Conservation (phyloP, 2,329 filamentous ascomycete genomes). For the Talaromyces albobiverticillius region DNA sequence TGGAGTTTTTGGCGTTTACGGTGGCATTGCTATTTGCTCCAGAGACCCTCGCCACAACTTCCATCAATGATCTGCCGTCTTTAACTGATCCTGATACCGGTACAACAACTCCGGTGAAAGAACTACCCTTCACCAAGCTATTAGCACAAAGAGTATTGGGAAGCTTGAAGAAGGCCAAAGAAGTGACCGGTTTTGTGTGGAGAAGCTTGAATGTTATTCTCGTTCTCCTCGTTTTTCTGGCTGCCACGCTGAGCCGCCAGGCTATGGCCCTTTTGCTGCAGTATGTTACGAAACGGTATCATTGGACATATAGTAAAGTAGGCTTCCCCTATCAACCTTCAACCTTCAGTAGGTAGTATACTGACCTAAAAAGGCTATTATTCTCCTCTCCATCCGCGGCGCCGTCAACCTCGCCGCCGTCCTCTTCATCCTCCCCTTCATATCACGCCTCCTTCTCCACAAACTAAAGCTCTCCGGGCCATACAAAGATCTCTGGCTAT, state of each 20-base stretch:
- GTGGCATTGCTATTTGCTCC: conserved; percentile 6
- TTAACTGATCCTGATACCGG: not conserved
- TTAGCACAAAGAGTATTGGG: not conserved
- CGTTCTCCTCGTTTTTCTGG: conserved; percentile 7
- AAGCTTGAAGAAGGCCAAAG: not conserved
- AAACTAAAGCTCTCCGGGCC: not conserved
- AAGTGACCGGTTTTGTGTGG: not conserved
- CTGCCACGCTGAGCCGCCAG: not conserved
- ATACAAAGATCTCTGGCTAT: conserved; percentile 10
- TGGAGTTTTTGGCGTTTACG: conserved; percentile 6
- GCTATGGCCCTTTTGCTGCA: conserved; percentile 6
- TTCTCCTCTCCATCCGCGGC: conserved; percentile 1
- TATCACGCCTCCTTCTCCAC: not conserved
- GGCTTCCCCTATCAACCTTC: not conserved
- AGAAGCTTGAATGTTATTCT: not conserved
- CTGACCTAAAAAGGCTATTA: conserved; percentile 4
- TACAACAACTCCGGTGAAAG: not conserved
- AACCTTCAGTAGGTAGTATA: not conserved
- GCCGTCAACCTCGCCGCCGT: conserved; percentile 7
- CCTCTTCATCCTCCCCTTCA: conserved; percentile 4
- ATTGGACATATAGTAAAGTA: conserved; percentile 9
- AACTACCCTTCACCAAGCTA: not conserved
- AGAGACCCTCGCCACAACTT: not conserved
- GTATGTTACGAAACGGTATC: conserved; percentile 6
- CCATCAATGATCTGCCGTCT: not conserved